phyloP scores from a whole-genome alignment of 2,329 filamentous ascomycete species.

The Xylaria arbuscula region DNA sequence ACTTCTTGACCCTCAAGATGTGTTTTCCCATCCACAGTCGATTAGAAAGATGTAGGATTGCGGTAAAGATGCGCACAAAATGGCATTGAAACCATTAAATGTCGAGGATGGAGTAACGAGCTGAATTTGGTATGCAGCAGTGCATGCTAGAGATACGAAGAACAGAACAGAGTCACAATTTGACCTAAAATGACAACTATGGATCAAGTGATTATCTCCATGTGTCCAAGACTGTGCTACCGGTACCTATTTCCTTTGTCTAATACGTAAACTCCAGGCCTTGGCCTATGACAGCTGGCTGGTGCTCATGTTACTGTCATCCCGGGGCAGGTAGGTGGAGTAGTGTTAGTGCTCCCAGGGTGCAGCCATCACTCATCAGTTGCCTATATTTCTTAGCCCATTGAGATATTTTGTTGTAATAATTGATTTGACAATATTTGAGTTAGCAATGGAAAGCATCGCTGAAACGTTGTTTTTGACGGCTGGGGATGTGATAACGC shows the following conservation, averaged over 20 bases:
- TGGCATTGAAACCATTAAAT: background rate
- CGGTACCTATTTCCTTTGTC: background rate
- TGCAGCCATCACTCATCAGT: background rate
- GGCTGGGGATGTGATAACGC: too few species aligned
- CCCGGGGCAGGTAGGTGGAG: too few species aligned
- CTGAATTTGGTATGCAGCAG: background rate
- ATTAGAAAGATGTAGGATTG: constrained; percentile 28
- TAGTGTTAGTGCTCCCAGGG: too few species aligned
- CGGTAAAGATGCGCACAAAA: background rate
- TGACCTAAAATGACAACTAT: background rate
- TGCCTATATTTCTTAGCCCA: background rate
- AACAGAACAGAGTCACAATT: background rate
- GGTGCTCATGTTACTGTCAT: background rate
- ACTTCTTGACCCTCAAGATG: constrained; percentile 42
- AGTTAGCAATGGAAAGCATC: background rate
- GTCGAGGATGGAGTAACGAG: background rate
- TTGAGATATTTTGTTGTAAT: background rate
- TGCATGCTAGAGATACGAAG: background rate
- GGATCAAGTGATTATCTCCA: background rate
- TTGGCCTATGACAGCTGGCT: too few species aligned
- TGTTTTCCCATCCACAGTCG: constrained; percentile 48
- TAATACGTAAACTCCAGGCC: background rate
- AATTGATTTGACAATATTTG: background rate
- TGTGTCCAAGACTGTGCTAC: background rate
- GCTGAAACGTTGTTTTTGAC: too few species aligned